Base-by-base conservation (phyloP, 768 basidiomycete genomes). In the Termitomyces bulborhizus region DNA sequence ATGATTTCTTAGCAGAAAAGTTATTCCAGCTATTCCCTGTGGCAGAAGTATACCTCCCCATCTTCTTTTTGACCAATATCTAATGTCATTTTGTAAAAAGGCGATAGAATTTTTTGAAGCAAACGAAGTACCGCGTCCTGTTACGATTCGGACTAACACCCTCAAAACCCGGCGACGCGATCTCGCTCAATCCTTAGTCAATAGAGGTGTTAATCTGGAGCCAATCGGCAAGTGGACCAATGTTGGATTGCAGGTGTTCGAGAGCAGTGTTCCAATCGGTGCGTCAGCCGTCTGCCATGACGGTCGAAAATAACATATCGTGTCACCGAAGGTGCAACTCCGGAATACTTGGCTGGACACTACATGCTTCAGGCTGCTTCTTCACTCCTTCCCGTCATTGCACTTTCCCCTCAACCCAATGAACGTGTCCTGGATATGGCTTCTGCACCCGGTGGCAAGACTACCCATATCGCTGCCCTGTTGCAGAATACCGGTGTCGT, bases 361-460 rank as follows among this genome's bases (percentile, higher is more conserved):
- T 99, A 99, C 72, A 98, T 99, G 92, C 88, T 98, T 26, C 97
- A 99, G 76, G 93, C 97, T 6, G 97, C 97, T 11, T 96, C 94
- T 5, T 98, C 97, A 0, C 98, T 99, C 80, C 81, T 99, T n/a
- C 97, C 97, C 52, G 97, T 98, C 65, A 95, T 98, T 60, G 93
- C 97, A 3, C 86, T 99, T 39, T 77, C 83, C 26, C 97, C 97
- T 5, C 89, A 95, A 65, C 93, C 93, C 2, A 82, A 90, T 57
- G 97, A 98, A 66, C 88, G 95, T 11, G 83, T 98, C 11, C 80
- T 99, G 55, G 97, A 99, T 68, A 98, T 99, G 96, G 95, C 96
- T 2, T 96, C 94, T 46, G 94, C 97, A 0, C 97, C 97, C 0
- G 97, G 97, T 27, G 97, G 97, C 6, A 99, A 99, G 73, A 91